phyloP scores from a whole-genome alignment of 2,329 filamentous ascomycete genomes.

The Fusarium musae region DNA sequence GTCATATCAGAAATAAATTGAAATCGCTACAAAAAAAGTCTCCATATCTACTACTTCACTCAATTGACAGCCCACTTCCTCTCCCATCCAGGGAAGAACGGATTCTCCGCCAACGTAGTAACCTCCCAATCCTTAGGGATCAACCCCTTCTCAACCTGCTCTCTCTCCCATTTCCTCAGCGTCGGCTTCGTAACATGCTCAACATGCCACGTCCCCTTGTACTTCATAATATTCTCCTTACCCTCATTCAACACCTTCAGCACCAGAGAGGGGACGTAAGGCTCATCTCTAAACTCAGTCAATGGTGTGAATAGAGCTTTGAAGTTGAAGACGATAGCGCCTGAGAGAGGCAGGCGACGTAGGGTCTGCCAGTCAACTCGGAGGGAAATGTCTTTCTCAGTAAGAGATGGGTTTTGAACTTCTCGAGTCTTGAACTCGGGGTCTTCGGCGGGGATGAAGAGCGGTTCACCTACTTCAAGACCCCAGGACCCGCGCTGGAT shows the following conservation, averaged over 20 bases:
- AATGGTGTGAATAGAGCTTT: slow-evolving; percentile 86
- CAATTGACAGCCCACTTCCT: slow-evolving; percentile 39
- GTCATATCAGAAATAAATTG: background rate
- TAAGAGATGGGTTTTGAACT: slow-evolving; percentile 66
- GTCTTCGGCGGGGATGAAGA: slow-evolving; percentile 78
- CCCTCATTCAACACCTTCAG: slow-evolving; percentile 69
- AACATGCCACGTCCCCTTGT: slow-evolving; percentile 85
- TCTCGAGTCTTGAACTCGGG: slow-evolving; percentile 70
- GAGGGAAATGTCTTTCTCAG: slow-evolving; percentile 70
- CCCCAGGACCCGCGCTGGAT: slow-evolving; percentile 90
- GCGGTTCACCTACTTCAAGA: slow-evolving; percentile 77
- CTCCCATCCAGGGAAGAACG: slow-evolving; percentile 80
- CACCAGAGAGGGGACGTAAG: slow-evolving; percentile 75
- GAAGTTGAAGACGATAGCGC: slow-evolving; percentile 85
- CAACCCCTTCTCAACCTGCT: slow-evolving; percentile 72
- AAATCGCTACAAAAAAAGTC: background rate
- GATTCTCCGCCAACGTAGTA: slow-evolving; percentile 77
- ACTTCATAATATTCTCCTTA: slow-evolving; percentile 77
- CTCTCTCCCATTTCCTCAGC: slow-evolving; percentile 70
- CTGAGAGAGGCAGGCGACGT: slow-evolving; percentile 79
- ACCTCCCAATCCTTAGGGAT: slow-evolving; percentile 72
- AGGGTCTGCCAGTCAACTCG: slow-evolving; percentile 92
- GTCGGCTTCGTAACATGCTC: slow-evolving; percentile 77
- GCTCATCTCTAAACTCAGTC: slow-evolving; percentile 74
- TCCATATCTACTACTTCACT: rapidly evolving